Percentiles rank a stretch among this genome's conserved stretches.
These are phyloP conservation scores for Oryza longistaminata DNA, from an alignment of 176 grass and related monocot species.

Conservation along the genomic window DNA sequence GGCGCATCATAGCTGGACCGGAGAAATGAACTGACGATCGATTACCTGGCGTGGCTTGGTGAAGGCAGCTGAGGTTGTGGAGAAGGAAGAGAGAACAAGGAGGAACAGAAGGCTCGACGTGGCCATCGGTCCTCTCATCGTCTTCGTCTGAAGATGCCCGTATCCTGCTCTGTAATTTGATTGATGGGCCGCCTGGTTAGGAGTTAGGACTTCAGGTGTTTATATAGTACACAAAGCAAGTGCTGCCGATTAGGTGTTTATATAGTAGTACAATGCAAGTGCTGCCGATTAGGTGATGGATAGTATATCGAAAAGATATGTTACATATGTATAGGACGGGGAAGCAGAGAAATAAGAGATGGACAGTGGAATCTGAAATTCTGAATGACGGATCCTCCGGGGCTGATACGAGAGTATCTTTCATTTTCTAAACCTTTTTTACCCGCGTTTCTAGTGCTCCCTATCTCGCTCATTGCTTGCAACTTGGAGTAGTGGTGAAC, in stretches of 20 bases:
- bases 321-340: background rate
- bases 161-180: background rate
- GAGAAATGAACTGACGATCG: background rate
- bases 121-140: background rate
- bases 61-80: conserved; percentile 29
- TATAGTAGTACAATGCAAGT: background rate
- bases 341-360: background rate
- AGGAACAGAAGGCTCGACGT: conserved; percentile 36
- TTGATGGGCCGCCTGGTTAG: background rate
- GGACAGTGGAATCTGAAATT: background rate
- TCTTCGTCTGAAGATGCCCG: conserved; percentile 8
- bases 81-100: conserved; percentile 35
- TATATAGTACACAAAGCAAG: conserved; percentile 6
- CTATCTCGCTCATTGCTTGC: background rate
- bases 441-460: background rate
- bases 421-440: conserved; percentile 3
- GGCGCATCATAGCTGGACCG: background rate
- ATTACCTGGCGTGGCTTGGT: conserved; percentile 55
- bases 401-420: background rate
- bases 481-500: background rate
- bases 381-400: background rate
- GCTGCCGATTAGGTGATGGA: background rate
- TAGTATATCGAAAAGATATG: background rate
- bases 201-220: background rate
- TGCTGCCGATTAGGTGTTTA: background rate